phyloP scores from a whole-genome alignment of 306 rosid species.

The Ormosia emarginata region DNA sequence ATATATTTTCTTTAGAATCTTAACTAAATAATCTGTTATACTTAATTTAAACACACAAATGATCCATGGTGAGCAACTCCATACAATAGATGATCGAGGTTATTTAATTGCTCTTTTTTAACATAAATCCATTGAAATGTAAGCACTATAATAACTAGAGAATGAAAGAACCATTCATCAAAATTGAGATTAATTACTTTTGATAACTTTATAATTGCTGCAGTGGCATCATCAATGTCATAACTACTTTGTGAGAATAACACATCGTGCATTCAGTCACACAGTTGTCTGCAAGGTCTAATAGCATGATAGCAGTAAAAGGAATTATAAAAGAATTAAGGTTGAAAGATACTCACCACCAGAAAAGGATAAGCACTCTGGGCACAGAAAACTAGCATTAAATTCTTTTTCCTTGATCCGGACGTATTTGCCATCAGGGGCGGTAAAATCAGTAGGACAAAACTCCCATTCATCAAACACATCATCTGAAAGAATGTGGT shows the following conservation, averaged over 20 bases:
- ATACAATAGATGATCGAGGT: not conserved
- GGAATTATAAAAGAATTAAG: not conserved
- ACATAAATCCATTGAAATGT: not conserved
- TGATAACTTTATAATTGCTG: not conserved
- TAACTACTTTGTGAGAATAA: not conserved
- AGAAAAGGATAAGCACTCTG: slow-evolving; percentile 42
- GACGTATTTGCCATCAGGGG: slow-evolving; percentile 50
- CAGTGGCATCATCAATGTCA: not conserved
- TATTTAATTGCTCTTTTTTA: not conserved
- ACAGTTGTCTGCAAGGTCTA: not conserved
- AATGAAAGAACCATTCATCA: not conserved
- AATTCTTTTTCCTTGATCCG: slow-evolving; percentile 61
- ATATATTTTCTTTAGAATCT: not conserved
- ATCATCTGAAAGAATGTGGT: slow-evolving; percentile 55
- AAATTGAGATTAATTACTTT: not conserved
- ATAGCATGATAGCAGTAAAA: slow-evolving; percentile 3
- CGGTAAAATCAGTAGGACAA: slow-evolving; percentile 77
- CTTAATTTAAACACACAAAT: not conserved
- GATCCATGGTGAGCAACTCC: not conserved
- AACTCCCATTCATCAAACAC: slow-evolving; percentile 87
- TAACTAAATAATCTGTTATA: not conserved
- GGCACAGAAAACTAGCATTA: slow-evolving; percentile 65
- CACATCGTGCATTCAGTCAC: not conserved
- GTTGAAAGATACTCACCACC: slow-evolving; percentile 50
- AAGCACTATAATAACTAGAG: not conserved